Conservation (phyloP, 306 rosid species). For the Vigna trinervia region DNA sequence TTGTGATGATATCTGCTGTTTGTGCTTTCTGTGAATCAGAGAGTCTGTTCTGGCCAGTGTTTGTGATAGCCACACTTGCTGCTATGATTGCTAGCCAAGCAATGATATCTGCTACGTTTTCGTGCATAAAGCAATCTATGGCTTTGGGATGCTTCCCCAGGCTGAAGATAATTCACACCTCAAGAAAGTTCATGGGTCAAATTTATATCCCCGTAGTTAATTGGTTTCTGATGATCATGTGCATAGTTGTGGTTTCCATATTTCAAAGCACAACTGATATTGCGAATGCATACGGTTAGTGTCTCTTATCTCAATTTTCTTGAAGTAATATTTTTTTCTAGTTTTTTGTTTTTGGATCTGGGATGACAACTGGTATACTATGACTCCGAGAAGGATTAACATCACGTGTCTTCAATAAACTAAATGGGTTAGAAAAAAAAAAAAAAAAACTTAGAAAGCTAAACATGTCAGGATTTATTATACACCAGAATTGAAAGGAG, state of each 20-base stretch:
- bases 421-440: not conserved
- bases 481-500: not conserved
- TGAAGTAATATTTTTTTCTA: not conserved
- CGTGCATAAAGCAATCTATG: constrained; percentile 96
- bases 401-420: not conserved
- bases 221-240: constrained; percentile 93
- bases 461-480: not conserved
- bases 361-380: not conserved
- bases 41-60: constrained; percentile 93
- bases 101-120: constrained; percentile 98
- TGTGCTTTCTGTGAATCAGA: constrained; percentile 60
- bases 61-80: constrained; percentile 88
- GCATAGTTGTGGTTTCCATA: constrained; percentile 82
- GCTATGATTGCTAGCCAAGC: constrained; percentile 99
- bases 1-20: constrained; percentile 29
- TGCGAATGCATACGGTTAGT: constrained; percentile 94
- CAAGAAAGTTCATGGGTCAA: constrained; percentile 89
- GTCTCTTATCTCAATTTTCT: constrained; percentile 37
- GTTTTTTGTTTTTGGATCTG: not conserved
- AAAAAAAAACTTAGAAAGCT: not conserved
- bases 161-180: constrained; percentile 95
- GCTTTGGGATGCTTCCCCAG: constrained; percentile 99
- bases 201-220: constrained; percentile 91
- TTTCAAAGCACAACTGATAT: constrained; percentile 89
- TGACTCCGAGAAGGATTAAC: not conserved